Evolutionary conservation across 306 rosid genomes (phyloP), one percentile per base, ranked within the genome.

Genomic region (Erythrophleum fordii): DNA sequence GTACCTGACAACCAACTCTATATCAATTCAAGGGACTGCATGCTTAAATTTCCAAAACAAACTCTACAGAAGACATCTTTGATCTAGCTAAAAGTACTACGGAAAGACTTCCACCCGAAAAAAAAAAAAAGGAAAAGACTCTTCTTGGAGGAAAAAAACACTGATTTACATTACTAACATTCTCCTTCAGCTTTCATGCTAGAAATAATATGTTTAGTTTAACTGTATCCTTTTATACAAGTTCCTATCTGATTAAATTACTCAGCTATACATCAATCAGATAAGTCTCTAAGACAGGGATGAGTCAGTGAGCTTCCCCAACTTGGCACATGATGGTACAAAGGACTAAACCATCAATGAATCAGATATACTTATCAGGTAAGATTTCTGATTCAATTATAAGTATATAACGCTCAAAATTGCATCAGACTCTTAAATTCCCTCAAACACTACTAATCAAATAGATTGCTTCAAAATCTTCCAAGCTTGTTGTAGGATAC

Each of bases 1-100:
- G 88, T 96, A 96, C 99, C 99, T 96, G 88, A 82, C 77, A 75
- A 82, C 81, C 83, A 91, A 83, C 82, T 76, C 73, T 42, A 76
- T 62, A 81, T 92, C 59, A 89, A 77, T 75, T 78, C 72, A 81
- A 45, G 59, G 75, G 46, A 53, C 69, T 37, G 65, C 41, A 66
- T 69, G 80, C 74, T 70, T 37, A 75, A 29, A 68, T 51, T 77
- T 69, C 60, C 60, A 75, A 76, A 70, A 67, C 26, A 22, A 49
- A 52, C 41, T 73, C 71, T 18, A 26, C 25, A 76, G 58, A 39
- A 28, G 64, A 44, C 45, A 65, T 62, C 11, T 62, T 62, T 55
- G 73, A 17, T 37, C 69, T 13, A 62, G 23, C 17, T 64, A 62
- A 28, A 73, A 74, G 12, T 52, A 46, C 48, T 34, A 62, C n/a